Evolutionary conservation across 2,329 filamentous ascomycete genomes (phyloP).

Genomic region (Endothia cerciana): DNA sequence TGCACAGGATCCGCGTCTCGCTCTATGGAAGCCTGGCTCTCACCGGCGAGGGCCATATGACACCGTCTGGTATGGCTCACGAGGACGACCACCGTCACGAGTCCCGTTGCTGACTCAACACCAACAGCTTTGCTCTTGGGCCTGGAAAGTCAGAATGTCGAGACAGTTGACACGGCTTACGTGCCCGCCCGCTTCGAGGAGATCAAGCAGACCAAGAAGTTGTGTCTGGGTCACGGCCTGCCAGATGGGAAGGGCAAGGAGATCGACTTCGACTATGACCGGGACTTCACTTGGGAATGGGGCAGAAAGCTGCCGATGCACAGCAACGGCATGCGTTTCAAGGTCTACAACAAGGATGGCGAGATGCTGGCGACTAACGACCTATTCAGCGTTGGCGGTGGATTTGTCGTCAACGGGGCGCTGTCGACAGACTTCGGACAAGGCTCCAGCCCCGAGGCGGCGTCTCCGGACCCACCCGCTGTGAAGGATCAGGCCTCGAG

Average conservation of each 20-base stretch:
- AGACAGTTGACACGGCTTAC: slow-evolving; percentile 53
- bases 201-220: slow-evolving; percentile 50
- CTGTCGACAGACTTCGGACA: slow-evolving; percentile 44
- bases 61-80: slow-evolving; percentile 41
- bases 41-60: slow-evolving; percentile 57
- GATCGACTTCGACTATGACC: slow-evolving; percentile 53
- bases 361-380: slow-evolving; percentile 53
- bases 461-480: slow-evolving; percentile 30
- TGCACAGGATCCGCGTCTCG: slow-evolving; percentile 51
- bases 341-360: slow-evolving; percentile 52
- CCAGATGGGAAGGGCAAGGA: slow-evolving; percentile 46
- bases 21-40: slow-evolving; percentile 56
- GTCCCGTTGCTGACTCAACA: not conserved
- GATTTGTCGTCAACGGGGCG: slow-evolving; percentile 55
- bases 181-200: slow-evolving; percentile 50
- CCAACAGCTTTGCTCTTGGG: slow-evolving; percentile 47
- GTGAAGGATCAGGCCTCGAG: slow-evolving; percentile 6
- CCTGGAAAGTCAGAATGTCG: slow-evolving; percentile 54
- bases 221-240: slow-evolving; percentile 48
- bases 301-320: slow-evolving; percentile 54
- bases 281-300: slow-evolving; percentile 56
- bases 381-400: slow-evolving; percentile 56
- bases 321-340: slow-evolving; percentile 57
- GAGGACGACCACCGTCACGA: too few species aligned
- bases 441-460: not conserved